These are phyloP conservation scores for Colletotrichum sp. DNA, from an alignment of 2,329 filamentous ascomycete species.

Conservation along the genomic window DNA sequence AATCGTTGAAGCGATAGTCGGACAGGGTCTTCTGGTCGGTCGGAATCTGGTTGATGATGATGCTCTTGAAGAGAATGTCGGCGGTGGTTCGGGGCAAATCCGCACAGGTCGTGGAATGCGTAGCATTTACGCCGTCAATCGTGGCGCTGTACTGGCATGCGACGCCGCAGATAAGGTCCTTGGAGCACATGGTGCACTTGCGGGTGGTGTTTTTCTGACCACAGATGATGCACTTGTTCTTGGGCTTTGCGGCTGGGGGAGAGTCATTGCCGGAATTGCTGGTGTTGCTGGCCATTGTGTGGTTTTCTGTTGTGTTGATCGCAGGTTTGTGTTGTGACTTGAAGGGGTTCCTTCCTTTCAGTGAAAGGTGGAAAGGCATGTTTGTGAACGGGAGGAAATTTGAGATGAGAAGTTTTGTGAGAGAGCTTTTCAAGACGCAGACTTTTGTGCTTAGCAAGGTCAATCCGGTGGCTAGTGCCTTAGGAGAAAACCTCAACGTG, in stretches of 20 bases:
- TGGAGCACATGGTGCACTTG: not conserved
- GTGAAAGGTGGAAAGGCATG: not conserved
- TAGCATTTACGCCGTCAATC: too few species aligned
- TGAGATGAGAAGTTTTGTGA: not conserved
- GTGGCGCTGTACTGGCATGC: too few species aligned
- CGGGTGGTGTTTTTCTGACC: not conserved
- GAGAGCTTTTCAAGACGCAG: rapidly evolving
- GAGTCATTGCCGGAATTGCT: rapidly evolving
- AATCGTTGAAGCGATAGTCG: not conserved
- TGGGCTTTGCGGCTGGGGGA: rapidly evolving
- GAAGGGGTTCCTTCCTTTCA: rapidly evolving
- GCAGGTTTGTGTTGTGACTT: not conserved
- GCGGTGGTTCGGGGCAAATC: not conserved
- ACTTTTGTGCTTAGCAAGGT: not conserved
- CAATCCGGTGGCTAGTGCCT: rapidly evolving
- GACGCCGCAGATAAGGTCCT: too few species aligned
- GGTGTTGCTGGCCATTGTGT: not conserved
- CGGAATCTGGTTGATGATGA: not conserved
- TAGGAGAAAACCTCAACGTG: not conserved
- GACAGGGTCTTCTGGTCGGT: not conserved
- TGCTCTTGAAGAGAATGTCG: not conserved
- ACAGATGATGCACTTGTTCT: not conserved
- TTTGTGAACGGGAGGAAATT: not conserved
- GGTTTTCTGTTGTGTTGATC: not conserved
- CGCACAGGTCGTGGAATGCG: too few species aligned